Base-by-base conservation (phyloP, 1,284 basidiomycete genomes). In the Boletus sp. region DNA sequence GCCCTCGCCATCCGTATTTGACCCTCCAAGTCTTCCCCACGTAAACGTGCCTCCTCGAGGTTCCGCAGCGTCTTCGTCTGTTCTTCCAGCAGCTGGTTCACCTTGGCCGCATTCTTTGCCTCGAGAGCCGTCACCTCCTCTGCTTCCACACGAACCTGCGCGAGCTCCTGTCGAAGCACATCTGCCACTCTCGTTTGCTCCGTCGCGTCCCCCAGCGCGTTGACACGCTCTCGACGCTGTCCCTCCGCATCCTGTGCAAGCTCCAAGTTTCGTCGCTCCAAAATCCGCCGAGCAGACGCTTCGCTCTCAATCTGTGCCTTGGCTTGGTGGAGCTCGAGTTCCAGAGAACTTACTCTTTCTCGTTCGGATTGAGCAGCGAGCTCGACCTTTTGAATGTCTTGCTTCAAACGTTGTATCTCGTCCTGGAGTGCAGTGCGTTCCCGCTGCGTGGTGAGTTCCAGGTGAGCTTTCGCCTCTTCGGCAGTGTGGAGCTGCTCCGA, bases 81-180 rank as follows among this genome's bases (percentile, higher is more conserved):
- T 55, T 94, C 92, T 60, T 88, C 85, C 49, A 94, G 79, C 44
- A 95, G 76, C 52, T 79, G 80, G 10, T 83, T 80, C 25, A 93
- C 77, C 68, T 89, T 90, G 56, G 78, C 78, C 23, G 83, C 79
- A 53, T 92, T 85, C 62, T 86, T 81, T 33, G 82, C 80, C 74
- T 93, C 91, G 47, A 92, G 78, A 19, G 80, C 77, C 68, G 90
- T 88, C n/a, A 90, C 83, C 59, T 91, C 90, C 63, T 91, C 88
- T 43, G 88, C 83, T 66, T 89, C 86, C 2, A 81, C 78, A 33
- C 83, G 80, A 2, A 83, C 83, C 60, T 85, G 85, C 0, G 81
- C 78, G 16, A 94, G 80, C 69, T 95, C 91, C 64, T 87, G 85
- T 58, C 89, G 85, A 52, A 93, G 74, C 11, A 79, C 74, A 60